Evolutionary conservation across 768 basidiomycete species (phyloP).

Genomic region (Trametes coccinea): DNA sequence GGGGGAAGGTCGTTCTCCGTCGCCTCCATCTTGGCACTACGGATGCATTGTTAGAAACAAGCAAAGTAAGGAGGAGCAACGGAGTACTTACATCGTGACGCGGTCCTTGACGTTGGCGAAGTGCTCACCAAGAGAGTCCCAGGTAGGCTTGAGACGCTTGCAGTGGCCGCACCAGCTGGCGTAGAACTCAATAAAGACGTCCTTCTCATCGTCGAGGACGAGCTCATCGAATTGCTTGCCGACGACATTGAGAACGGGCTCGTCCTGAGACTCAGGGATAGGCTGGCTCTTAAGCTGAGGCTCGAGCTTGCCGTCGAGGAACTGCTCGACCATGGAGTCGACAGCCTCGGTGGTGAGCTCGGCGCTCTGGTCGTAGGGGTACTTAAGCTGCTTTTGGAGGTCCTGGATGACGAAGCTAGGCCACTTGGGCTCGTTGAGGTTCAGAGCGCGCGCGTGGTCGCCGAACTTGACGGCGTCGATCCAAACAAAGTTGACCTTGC

Average conservation of each 20-base stretch:
- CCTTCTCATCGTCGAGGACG: constrained; percentile 84
- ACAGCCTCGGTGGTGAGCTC: constrained; percentile 59
- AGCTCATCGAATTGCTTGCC: constrained; percentile 88
- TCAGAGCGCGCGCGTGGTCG: constrained; percentile 94
- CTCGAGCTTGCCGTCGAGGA: constrained; percentile 67
- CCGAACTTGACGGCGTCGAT: constrained; percentile 95
- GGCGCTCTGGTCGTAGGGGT: constrained; percentile 73
- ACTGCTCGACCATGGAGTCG: constrained; percentile 62
- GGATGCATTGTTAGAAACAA: neutral
- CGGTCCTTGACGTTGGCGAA: constrained; percentile 75
- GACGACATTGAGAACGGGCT: constrained; percentile 80
- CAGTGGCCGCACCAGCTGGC: constrained; percentile 98
- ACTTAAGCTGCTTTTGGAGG: constrained; percentile 82
- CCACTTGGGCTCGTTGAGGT: constrained; percentile 84
- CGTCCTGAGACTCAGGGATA: constrained; percentile 80
- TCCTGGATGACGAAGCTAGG: constrained; percentile 95
- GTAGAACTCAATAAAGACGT: constrained; percentile 96
- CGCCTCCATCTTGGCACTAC: constrained; percentile 93
- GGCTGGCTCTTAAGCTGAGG: constrained; percentile 90
- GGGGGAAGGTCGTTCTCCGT: constrained; percentile 95
- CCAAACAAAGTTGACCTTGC: constrained; percentile 95
- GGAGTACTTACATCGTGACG: constrained; percentile 65
- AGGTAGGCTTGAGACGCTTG: constrained; percentile 94
- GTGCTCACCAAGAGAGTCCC: constrained; percentile 88
- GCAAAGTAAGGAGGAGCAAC: constrained; percentile 1